A percentile compares a stretch with the other conserved stretches of the same genome.
Conservation (phyloP, 768 basidiomycete genomes). For the Mycena galopus region DNA sequence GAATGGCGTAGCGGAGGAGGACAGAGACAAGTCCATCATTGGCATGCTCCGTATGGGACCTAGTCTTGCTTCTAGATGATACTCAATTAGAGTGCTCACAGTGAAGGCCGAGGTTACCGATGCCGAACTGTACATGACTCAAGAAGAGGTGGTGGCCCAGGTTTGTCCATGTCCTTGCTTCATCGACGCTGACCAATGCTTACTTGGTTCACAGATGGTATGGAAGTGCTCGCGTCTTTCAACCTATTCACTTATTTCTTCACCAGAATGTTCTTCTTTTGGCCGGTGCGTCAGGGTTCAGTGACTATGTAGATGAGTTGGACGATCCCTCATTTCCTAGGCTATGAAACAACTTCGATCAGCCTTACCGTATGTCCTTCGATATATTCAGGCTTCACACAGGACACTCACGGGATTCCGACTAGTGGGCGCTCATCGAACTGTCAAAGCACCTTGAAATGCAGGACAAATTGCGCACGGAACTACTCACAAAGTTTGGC, state of each 20-base stretch:
- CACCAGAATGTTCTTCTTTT: conserved; percentile 52
- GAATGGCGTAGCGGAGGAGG: conserved; percentile 35
- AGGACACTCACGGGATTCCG: not conserved
- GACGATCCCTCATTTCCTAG: conserved; percentile 42
- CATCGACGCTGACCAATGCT: not conserved
- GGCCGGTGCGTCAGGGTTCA: conserved; percentile 47
- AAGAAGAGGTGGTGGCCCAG: conserved; percentile 59
- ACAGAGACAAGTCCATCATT: conserved; percentile 53
- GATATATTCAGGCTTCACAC: not conserved
- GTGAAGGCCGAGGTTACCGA: conserved; percentile 52
- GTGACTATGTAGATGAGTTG: too few relatives aligned
- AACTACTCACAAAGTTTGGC: conserved; percentile 49
- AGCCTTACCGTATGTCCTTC: conserved; percentile 51
- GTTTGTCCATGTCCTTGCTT: conserved; percentile 34
- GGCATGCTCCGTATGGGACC: conserved; percentile 49
- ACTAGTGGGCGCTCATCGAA: conserved; percentile 69
- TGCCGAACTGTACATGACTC: conserved; percentile 47
- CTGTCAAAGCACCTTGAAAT: conserved; percentile 58
- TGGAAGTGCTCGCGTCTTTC: not conserved
- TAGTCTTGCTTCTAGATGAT: not conserved
- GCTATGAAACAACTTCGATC: conserved; percentile 67
- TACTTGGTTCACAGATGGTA: conserved; percentile 22
- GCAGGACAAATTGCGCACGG: conserved; percentile 63
- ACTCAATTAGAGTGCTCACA: conserved; percentile 21
- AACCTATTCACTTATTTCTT: not conserved